These are phyloP conservation scores for Exophiala phaeomuriformis DNA, from an alignment of 2,329 filamentous ascomycete genomes.

Conservation along the genomic window DNA sequence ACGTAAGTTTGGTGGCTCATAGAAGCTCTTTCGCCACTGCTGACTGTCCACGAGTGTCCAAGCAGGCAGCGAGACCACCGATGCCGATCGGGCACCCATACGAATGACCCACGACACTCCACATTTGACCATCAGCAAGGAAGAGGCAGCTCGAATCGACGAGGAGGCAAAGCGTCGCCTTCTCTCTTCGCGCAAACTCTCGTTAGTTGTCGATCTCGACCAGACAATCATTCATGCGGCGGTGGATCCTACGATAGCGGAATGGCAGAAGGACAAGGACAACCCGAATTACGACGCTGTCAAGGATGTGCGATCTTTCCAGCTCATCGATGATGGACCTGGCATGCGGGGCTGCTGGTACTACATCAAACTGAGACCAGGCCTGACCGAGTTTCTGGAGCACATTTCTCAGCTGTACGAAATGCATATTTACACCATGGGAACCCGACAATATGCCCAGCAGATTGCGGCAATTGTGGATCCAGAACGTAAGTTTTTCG, in stretches of 20 bases:
- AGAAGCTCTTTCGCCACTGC: neutral
- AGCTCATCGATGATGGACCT: constrained; percentile 77
- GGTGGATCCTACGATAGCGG: constrained; percentile 89
- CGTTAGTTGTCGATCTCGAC: constrained; percentile 90
- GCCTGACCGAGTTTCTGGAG: constrained; percentile 71
- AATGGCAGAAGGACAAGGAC: constrained; percentile 82
- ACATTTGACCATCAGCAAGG: constrained; percentile 72
- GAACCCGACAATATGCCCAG: constrained; percentile 89
- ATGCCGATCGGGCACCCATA: constrained; percentile 75
- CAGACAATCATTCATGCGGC: constrained; percentile 98
- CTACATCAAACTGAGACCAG: constrained; percentile 95
- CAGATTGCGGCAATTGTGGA: constrained; percentile 91
- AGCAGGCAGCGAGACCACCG: constrained; percentile 19
- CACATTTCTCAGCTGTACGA: constrained; percentile 77
- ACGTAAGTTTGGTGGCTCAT: constrained; percentile 44
- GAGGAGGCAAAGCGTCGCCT: constrained; percentile 79
- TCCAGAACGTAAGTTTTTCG: constrained; percentile 80
- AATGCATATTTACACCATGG: constrained; percentile 98
- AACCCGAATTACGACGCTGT: constrained; percentile 90
- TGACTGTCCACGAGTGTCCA: constrained; percentile 13
- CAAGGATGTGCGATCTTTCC: constrained; percentile 80
- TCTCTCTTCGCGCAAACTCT: constrained; percentile 73
- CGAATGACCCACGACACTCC: constrained; percentile 93
- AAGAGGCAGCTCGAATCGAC: constrained; percentile 73
- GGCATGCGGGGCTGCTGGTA: constrained; percentile 78